Evolutionary conservation across 129 eudicot species (phyloP), one percentile per base, ranked within the genome.

Genomic region (Scalesia atractyloides): DNA sequence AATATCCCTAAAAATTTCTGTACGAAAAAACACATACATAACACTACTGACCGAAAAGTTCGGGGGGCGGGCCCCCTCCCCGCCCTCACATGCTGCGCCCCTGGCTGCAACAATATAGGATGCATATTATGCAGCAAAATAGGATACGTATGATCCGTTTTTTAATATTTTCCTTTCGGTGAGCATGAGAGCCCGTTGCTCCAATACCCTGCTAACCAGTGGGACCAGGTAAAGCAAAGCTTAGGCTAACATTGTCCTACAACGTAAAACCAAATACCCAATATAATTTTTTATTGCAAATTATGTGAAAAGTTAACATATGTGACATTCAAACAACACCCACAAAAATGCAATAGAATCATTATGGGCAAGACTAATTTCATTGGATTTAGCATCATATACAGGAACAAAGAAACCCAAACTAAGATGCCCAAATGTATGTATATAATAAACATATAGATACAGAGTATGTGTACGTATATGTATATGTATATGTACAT

Each of bases 341-440:
- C 46, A 58, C 59, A 75, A 50, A 75, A 41, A 65, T 66, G 79
- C 58, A 76, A 68, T 63, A 22, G 63, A 67, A 75, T 56, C 36
- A 16, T 15, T 66, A 18, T 48, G 69, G 22, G 34, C 1, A 73
- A 62, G 36, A 12, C 54, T 24, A 58, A 60, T 60, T 14, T 60
- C 43, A 66, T 26, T 39, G 47, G 72, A 18, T 65, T 52, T 41
- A 65, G 22, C 58, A 66, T 54, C 65, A 53, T 39, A 34, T 24
- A 48, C 46, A 69, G 14, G 58, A 78, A 43, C 77, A 78, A 63
- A 62, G 26, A 41, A 78, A 64, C 78, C 73, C 63, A 71, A 78
- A 54, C 34, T 52, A 62, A 22, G 9, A 12, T 37, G 68, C 68
- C 77, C 48, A 24, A 46, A 59, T 60, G 11, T 77, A 54, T 52